A percentile compares a stretch with the other conserved stretches of the same genome.
These are phyloP conservation scores for Thuidium tamariscinum DNA, from an alignment of 225 moss, liverwort and hornwort species.

Conservation along the genomic window DNA sequence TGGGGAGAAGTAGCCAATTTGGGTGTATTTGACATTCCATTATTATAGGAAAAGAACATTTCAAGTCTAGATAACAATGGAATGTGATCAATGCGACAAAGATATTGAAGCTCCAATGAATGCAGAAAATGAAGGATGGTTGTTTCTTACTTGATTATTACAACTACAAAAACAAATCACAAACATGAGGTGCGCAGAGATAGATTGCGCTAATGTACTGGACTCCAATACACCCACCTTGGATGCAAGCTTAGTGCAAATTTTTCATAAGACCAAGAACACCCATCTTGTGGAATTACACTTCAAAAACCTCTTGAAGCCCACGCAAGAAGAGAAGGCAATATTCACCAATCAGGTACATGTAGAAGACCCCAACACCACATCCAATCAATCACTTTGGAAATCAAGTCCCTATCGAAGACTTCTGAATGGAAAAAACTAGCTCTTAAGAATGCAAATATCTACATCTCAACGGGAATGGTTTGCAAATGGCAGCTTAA, in stretches of 20 bases:
- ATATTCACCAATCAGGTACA: slow-evolving; percentile 52
- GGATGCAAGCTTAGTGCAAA: slow-evolving; percentile 27
- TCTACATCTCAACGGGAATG: background rate
- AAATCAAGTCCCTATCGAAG: background rate
- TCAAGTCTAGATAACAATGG: background rate
- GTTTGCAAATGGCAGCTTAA: slow-evolving; percentile 38
- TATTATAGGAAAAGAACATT: background rate
- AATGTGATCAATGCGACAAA: background rate
- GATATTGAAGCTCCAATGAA: background rate
- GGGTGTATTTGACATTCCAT: background rate
- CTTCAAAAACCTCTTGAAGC: slow-evolving; percentile 40
- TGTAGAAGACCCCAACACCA: background rate
- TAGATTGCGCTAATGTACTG: slow-evolving; percentile 48
- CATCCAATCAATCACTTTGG: background rate
- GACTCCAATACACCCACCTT: slow-evolving; percentile 58
- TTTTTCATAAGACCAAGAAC: slow-evolving; percentile 25
- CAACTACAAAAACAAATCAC: slow-evolving; percentile 78
- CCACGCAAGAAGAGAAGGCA: slow-evolving; percentile 64
- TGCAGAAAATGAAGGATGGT: background rate
- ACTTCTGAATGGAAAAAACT: background rate
- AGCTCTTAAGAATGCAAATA: background rate
- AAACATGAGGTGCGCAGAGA: slow-evolving; percentile 52
- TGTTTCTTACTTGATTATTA: background rate
- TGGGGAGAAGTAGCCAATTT: background rate
- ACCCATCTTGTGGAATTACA: slow-evolving; percentile 45